phyloP scores from a whole-genome alignment of 495 filamentous ascomycete species.

The Pyronema domesticum region DNA sequence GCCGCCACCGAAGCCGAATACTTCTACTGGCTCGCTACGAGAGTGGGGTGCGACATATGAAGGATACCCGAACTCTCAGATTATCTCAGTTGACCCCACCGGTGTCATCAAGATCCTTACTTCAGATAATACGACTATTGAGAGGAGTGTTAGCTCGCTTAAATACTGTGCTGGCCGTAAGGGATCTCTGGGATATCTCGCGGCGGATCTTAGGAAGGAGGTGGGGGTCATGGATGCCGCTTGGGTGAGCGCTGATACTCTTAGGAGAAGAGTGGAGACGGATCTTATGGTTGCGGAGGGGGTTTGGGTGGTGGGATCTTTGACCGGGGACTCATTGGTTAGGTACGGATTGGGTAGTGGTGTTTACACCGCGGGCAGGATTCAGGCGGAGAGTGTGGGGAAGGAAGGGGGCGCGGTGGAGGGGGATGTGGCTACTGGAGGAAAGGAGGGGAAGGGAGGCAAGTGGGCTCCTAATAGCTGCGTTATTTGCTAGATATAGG shows the following conservation, averaged over 20 bases:
- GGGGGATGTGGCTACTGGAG: no score
- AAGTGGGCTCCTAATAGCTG: no score
- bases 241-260: conserved; percentile 37
- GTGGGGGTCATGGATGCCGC: conserved; percentile 28
- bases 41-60: conserved; percentile 29
- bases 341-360: conserved; percentile 47
- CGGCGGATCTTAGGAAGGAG: conserved; percentile 32
- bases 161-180: conserved; percentile 47
- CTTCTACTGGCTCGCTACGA: not conserved
- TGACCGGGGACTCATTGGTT: conserved; percentile 48
- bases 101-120: conserved; percentile 32
- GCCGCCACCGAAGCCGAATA: not conserved
- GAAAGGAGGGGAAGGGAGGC: no score
- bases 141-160: conserved; percentile 32
- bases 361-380: conserved; percentile 38
- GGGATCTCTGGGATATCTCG: conserved; percentile 39
- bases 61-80: conserved; percentile 39
- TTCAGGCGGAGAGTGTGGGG: conserved; percentile 12
- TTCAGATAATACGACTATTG: conserved; percentile 31
- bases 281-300: conserved; percentile 37
- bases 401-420: no score
- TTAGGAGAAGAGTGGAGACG: conserved; percentile 36
- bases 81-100: conserved; percentile 28
- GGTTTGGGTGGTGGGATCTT: conserved; percentile 44
- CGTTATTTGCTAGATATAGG: no score